These are phyloP conservation scores for Polygonum maritimum DNA, from an alignment of 148 eudicot species.

Conservation along the genomic window DNA sequence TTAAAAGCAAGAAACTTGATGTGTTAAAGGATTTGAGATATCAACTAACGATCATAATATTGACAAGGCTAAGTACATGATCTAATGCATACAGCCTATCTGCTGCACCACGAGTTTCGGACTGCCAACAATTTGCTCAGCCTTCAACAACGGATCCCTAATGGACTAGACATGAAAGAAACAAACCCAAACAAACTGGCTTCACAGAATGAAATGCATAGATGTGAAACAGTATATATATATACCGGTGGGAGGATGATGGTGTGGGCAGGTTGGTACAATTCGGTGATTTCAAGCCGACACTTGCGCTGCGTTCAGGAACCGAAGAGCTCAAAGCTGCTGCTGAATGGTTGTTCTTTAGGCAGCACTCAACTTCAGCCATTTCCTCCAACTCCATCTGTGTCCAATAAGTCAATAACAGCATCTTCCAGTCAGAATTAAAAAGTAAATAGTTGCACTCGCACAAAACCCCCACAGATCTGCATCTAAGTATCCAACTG, in stretches of 20 bases:
- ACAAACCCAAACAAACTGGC: neutral
- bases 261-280: slow-evolving; percentile 48
- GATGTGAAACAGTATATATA: slow-evolving; percentile 25
- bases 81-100: neutral
- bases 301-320: slow-evolving; percentile 60
- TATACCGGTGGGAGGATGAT: slow-evolving; percentile 70
- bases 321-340: slow-evolving; percentile 65
- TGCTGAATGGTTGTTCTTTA: slow-evolving; percentile 69
- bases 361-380: slow-evolving; percentile 53
- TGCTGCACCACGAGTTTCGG: neutral
- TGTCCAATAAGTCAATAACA: slow-evolving; percentile 16
- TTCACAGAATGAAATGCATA: neutral
- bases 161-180: neutral
- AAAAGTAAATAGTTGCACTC: too few species aligned
- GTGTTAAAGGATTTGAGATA: neutral
- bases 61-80: neutral
- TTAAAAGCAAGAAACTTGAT: neutral
- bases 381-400: slow-evolving; percentile 23
- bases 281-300: slow-evolving; percentile 53
- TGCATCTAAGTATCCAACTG: slow-evolving; percentile 7
- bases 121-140: neutral
- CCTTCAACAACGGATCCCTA: neutral
- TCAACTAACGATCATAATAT: neutral
- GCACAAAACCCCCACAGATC: too few species aligned
- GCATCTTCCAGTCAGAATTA: slow-evolving; percentile 14